These are phyloP conservation scores for Byssochlamys sp. DNA, from an alignment of 2,329 filamentous ascomycete species.

Conservation along the genomic window DNA sequence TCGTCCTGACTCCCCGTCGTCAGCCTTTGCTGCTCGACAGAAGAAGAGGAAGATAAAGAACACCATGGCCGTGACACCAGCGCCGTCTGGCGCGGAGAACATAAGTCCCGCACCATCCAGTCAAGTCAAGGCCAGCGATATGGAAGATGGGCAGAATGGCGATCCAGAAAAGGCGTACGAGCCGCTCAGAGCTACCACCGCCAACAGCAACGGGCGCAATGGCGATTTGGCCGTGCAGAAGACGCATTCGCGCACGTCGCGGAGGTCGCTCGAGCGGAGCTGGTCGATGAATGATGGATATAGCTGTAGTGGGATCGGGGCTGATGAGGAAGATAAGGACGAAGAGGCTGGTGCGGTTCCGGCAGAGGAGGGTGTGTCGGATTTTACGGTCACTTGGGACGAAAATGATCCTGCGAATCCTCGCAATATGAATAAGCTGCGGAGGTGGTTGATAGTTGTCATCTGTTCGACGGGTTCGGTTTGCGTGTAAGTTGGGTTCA, in stretches of 20 bases:
- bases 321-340: conserved; percentile 15
- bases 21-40: background rate
- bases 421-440: conserved; percentile 53
- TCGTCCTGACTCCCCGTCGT: background rate
- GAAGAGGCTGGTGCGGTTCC: conserved; percentile 12
- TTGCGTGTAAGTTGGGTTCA: conserved; percentile 61
- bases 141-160: background rate
- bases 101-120: background rate
- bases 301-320: conserved; percentile 17
- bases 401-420: conserved; percentile 66
- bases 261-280: conserved; percentile 21
- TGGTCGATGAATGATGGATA: conserved; percentile 30
- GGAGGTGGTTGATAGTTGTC: conserved; percentile 70
- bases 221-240: conserved; percentile 9
- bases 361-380: conserved; percentile 25
- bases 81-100: background rate
- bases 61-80: background rate
- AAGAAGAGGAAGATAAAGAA: background rate
- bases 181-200: conserved; percentile 13
- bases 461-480: conserved; percentile 66
- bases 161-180: conserved; percentile 10
- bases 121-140: background rate
- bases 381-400: conserved; percentile 66
- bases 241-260: conserved; percentile 12
- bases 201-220: conserved; percentile 7